phyloP scores from a whole-genome alignment of 257 asterid genomes.

The Plantago ovata region DNA sequence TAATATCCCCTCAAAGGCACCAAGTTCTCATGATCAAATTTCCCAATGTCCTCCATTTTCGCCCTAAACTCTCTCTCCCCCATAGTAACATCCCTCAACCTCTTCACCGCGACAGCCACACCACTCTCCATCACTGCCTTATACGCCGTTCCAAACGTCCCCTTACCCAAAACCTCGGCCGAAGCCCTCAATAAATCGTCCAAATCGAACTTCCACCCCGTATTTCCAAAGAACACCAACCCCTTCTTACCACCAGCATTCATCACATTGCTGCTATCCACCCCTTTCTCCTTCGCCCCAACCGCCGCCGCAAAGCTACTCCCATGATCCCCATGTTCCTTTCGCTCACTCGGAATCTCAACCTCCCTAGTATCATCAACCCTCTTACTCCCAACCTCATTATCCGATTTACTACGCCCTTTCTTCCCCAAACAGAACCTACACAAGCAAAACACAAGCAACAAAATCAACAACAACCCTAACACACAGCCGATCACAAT shows the following conservation, averaged over 20 bases:
- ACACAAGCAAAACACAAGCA: constrained; percentile 50
- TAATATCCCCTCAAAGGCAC: constrained; percentile 83
- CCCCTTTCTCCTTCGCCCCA: constrained; percentile 39
- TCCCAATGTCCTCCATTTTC: constrained; percentile 81
- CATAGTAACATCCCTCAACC: constrained; percentile 68
- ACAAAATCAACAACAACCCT: constrained; percentile 43
- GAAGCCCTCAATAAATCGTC: constrained; percentile 90
- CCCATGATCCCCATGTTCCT: neutral
- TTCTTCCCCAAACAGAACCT: constrained; percentile 29
- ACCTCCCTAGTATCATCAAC: constrained; percentile 26
- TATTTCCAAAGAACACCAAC: constrained; percentile 52
- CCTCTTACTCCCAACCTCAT: constrained; percentile 24
- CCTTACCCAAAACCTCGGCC: constrained; percentile 96
- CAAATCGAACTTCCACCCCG: constrained; percentile 48
- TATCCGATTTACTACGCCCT: constrained; percentile 28
- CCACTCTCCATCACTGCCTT: constrained; percentile 77
- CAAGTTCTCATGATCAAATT: constrained; percentile 59
- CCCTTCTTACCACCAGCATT: constrained; percentile 44
- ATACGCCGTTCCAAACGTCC: constrained; percentile 84
- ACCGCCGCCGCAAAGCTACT: constrained; percentile 43
- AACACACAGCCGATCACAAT: constrained; percentile 63
- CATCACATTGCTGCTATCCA: constrained; percentile 22
- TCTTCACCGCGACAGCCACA: constrained; percentile 71
- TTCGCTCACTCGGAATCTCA: constrained; percentile 35
- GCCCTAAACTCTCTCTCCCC: constrained; percentile 73